A percentile compares a stretch with the other conserved stretches of the same genome.
Evolutionary conservation across 2,329 filamentous ascomycete species (phyloP).

Genomic region (Aureobasidium uvarum): DNA sequence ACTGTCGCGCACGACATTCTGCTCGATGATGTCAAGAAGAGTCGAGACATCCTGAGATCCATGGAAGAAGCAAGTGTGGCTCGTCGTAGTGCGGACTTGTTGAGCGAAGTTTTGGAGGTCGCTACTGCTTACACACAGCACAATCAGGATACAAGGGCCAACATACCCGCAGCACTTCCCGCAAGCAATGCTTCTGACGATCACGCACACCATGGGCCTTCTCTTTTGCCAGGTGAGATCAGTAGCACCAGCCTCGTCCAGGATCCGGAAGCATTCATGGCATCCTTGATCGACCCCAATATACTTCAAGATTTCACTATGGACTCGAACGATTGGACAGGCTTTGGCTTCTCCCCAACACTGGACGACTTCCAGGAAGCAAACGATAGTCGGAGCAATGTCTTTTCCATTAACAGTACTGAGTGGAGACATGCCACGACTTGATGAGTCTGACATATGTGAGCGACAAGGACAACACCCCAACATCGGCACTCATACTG

Average conservation of each 20-base stretch:
- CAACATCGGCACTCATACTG: background rate
- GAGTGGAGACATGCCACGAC: background rate
- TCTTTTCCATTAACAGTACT: background rate
- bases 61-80: conserved; percentile 39
- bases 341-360: background rate
- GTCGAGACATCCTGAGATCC: conserved; percentile 37
- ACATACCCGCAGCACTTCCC: too few species aligned
- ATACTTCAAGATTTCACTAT: conserved; percentile 22
- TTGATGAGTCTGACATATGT: background rate
- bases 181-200: background rate
- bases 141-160: background rate
- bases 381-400: background rate
- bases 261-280: conserved; percentile 15
- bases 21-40: conserved; percentile 36
- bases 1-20: conserved; percentile 29
- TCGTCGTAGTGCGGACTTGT: conserved; percentile 37
- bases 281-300: conserved; percentile 20
- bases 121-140: conserved; percentile 26
- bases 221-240: background rate
- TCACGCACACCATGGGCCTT: background rate
- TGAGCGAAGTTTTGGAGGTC: conserved; percentile 35
- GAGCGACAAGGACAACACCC: background rate
- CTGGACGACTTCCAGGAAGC: background rate
- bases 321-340: background rate
- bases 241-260: background rate